phyloP scores from a whole-genome alignment of 208 protist genomes.

The Entamoeba nuttalli region DNA sequence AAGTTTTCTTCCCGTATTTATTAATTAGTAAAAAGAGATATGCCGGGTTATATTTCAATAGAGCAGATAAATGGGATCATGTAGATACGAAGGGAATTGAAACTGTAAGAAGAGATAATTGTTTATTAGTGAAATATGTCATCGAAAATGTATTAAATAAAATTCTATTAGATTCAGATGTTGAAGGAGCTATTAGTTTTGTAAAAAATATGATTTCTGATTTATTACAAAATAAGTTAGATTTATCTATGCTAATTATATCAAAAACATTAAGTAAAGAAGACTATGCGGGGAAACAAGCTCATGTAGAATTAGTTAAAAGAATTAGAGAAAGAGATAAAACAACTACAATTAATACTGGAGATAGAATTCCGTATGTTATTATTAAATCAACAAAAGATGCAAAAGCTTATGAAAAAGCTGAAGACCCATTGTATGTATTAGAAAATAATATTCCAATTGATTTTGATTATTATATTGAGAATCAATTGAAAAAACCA shows the following conservation, averaged over 20 bases:
- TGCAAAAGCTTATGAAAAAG: slow-evolving; percentile 87
- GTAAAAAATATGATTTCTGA: slow-evolving; percentile 67
- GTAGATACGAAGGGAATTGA: slow-evolving; percentile 59
- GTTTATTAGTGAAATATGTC: slow-evolving; percentile 60
- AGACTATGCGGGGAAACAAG: slow-evolving; percentile 67
- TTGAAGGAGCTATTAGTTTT: slow-evolving; percentile 44
- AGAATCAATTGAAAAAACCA: slow-evolving; percentile 72
- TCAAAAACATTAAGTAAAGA: slow-evolving; percentile 76
- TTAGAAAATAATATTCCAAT: slow-evolving; percentile 76
- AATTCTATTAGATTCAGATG: slow-evolving; percentile 37
- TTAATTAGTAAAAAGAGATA: slow-evolving; percentile 62
- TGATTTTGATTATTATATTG: slow-evolving; percentile 76
- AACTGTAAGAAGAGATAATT: slow-evolving; percentile 57
- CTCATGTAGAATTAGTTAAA: slow-evolving; percentile 71
- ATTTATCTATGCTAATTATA: slow-evolving; percentile 78
- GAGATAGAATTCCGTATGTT: slow-evolving; percentile 83
- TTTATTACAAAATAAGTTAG: slow-evolving; percentile 74
- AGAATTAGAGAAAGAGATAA: slow-evolving; percentile 72
- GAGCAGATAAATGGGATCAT: slow-evolving; percentile 41
- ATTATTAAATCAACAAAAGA: slow-evolving; percentile 56
- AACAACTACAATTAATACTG: slow-evolving; percentile 55
- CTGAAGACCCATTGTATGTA: slow-evolving; percentile 98
- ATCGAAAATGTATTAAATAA: slow-evolving; percentile 49
- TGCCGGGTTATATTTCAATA: slow-evolving; percentile 33
- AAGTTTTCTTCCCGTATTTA: slow-evolving; percentile 59